Percentiles rank a stretch among this genome's conserved stretches.
These are phyloP conservation scores for Austroboletus rostrupii DNA, from an alignment of 1,284 basidiomycete species.

Conservation along the genomic window DNA sequence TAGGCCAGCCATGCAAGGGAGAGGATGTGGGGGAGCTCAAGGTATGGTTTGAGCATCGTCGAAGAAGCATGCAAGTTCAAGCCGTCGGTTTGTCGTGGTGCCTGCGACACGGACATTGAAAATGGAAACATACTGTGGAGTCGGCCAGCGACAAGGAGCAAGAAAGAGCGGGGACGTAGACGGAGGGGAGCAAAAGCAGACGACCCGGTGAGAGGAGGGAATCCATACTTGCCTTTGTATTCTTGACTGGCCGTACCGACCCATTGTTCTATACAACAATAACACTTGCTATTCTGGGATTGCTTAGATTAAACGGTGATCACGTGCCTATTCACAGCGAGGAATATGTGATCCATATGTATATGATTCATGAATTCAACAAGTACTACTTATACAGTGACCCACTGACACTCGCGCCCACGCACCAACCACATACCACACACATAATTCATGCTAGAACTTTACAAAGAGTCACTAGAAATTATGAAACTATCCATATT, in stretches of 20 bases:
- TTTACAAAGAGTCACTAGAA: too few species aligned
- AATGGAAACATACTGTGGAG: slow-evolving; percentile 31
- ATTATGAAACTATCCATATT: too few species aligned
- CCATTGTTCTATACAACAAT: slow-evolving; percentile 34
- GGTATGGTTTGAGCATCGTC: slow-evolving; percentile 72
- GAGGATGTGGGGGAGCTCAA: slow-evolving; percentile 77
- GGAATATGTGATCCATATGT: too few species aligned
- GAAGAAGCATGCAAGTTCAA: slow-evolving; percentile 33
- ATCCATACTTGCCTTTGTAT: slow-evolving; percentile 24
- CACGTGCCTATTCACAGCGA: slow-evolving; percentile 4
- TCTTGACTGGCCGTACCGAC: slow-evolving; percentile 3
- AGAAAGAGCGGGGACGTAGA: slow-evolving; percentile 19
- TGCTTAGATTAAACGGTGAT: slow-evolving; percentile 4
- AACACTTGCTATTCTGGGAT: slow-evolving; percentile 25
- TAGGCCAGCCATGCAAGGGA: slow-evolving; percentile 83
- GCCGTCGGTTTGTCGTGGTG: slow-evolving; percentile 53
- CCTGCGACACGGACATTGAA: slow-evolving; percentile 38
- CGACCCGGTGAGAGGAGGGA: slow-evolving; percentile 11
- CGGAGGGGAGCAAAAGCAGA: slow-evolving; percentile 18
- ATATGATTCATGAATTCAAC: too few species aligned
- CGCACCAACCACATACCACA: too few species aligned
- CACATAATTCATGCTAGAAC: too few species aligned
- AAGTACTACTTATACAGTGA: too few species aligned
- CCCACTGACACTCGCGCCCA: too few species aligned
- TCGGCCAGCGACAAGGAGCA: slow-evolving; percentile 48